phyloP scores from a whole-genome alignment of 1,284 basidiomycete genomes.

The Cutaneotrichosporon mucoides region DNA sequence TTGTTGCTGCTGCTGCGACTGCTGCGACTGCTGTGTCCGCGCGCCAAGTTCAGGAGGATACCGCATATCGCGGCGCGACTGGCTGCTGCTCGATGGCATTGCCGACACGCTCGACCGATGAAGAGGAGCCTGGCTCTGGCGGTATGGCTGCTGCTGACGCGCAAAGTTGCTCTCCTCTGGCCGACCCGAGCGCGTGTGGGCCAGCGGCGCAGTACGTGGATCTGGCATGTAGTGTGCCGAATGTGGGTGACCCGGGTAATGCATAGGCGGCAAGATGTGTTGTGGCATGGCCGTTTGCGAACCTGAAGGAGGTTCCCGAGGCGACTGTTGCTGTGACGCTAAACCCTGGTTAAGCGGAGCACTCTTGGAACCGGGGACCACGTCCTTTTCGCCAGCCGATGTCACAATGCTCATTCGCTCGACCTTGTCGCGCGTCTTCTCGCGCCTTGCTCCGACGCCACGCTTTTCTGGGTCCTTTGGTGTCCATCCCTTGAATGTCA shows the following conservation, averaged over 20 bases:
- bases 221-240: slow-evolving; percentile 29
- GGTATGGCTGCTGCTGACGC: slow-evolving; percentile 32
- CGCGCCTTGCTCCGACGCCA: slow-evolving; percentile 39
- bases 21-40: not conserved
- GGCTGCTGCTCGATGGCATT: slow-evolving; percentile 4
- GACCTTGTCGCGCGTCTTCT: slow-evolving; percentile 45
- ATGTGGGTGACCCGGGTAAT: slow-evolving; percentile 14
- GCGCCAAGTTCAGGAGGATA: slow-evolving; percentile 12
- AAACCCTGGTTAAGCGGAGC: slow-evolving; percentile 42
- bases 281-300: slow-evolving; percentile 38
- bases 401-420: slow-evolving; percentile 44
- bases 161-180: slow-evolving; percentile 36
- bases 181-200: slow-evolving; percentile 20
- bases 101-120: slow-evolving; percentile 7
- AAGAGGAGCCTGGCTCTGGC: slow-evolving; percentile 6
- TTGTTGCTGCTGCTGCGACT: not conserved
- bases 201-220: slow-evolving; percentile 35
- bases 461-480: slow-evolving; percentile 34
- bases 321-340: slow-evolving; percentile 37
- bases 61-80: slow-evolving; percentile 4
- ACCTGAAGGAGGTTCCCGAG: slow-evolving; percentile 37
- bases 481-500: slow-evolving; percentile 45
- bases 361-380: slow-evolving; percentile 40
- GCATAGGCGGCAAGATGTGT: slow-evolving; percentile 32
- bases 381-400: slow-evolving; percentile 33